Base-by-base conservation (phyloP, 1,284 basidiomycete species). In the Ceratobasidium sp. region DNA sequence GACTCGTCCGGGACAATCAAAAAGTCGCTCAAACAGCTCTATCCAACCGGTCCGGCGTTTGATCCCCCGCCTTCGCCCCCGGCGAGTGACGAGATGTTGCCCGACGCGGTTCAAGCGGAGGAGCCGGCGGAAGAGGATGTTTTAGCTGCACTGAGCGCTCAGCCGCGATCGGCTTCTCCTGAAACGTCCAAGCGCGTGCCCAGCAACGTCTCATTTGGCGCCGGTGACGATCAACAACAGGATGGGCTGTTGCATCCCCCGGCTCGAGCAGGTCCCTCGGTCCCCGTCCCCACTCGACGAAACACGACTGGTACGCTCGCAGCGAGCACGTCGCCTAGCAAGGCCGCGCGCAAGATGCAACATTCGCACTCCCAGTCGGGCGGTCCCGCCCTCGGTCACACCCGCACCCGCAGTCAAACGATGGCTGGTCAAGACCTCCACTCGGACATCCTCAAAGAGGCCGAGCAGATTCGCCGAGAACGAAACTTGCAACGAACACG, bases 391-490 rank as follows among this genome's bases (percentile, higher is more conserved):
- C 28, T 71, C 41, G 55, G 67, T 21, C 67, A 71, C 45, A 48
- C 57, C 9, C 67, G 67, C 21, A 71, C 67, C 6, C 55, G 67
- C 4, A 71, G 67, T 21, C 67, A 71, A 28, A 71, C 67, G 3
- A 30, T 71, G n/a, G 52, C 52, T 10, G 67, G 67, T 2, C 67
- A 71, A 30, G 67, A 71, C 4, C 76, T 84, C 0, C 83, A 83
- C 70, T 84, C 85, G 36, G 93, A 95, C 79, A 96, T 96, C 61
- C 85, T 94, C 77, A 84, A 89, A 28, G 91, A 94, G 77, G 92
- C 93, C 0, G 93, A 95, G 76, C 88, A 89, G 75, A 93, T 96
- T 70, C 82, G 93, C 46, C 82, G 89, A 53, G 92, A 96, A 81
- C 84, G 94, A 48, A 81, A 87, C 78, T 84, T 86, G 41, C 92